phyloP scores from a whole-genome alignment of 768 basidiomycete species.

The Kondoa malvinella region DNA sequence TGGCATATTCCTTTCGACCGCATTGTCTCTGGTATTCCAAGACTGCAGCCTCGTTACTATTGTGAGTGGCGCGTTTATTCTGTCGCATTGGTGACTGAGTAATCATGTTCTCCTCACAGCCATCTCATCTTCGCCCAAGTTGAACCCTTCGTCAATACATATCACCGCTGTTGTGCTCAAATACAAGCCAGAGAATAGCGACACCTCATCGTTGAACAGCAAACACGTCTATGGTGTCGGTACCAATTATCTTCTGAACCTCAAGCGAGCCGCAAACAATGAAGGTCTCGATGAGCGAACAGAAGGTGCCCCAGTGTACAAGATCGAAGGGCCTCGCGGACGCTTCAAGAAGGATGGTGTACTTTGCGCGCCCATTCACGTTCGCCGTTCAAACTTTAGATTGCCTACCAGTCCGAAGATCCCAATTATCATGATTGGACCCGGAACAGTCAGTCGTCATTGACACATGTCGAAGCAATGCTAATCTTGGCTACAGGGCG shows the following conservation, averaged over 20 bases:
- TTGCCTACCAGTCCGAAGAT: conserved; percentile 95
- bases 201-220: conserved; percentile 24
- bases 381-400: conserved; percentile 88
- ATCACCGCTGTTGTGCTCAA: conserved; percentile 90
- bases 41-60: conserved; percentile 92
- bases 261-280: conserved; percentile 55
- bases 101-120: conserved; percentile 28
- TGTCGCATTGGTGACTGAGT: neutral
- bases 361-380: conserved; percentile 54
- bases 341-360: conserved; percentile 49
- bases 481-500: conserved; percentile 46
- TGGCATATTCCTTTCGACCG: conserved; percentile 96
- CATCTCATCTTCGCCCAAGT: conserved; percentile 90
- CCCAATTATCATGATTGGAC: conserved; percentile 97
- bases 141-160: conserved; percentile 75
- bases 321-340: conserved; percentile 76
- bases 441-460: conserved; percentile 63
- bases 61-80: conserved; percentile 30
- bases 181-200: conserved; percentile 47
- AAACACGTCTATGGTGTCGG: conserved; percentile 76
- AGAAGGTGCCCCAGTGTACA: conserved; percentile 49
- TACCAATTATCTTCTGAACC: conserved; percentile 86
- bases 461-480: conserved; percentile 15
- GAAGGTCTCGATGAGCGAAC: conserved; percentile 31
- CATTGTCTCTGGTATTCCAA: conserved; percentile 78